These are phyloP conservation scores for Paraphaeosphaeria sporulosa DNA, from an alignment of 2,329 filamentous ascomycete genomes.

Conservation along the genomic window DNA sequence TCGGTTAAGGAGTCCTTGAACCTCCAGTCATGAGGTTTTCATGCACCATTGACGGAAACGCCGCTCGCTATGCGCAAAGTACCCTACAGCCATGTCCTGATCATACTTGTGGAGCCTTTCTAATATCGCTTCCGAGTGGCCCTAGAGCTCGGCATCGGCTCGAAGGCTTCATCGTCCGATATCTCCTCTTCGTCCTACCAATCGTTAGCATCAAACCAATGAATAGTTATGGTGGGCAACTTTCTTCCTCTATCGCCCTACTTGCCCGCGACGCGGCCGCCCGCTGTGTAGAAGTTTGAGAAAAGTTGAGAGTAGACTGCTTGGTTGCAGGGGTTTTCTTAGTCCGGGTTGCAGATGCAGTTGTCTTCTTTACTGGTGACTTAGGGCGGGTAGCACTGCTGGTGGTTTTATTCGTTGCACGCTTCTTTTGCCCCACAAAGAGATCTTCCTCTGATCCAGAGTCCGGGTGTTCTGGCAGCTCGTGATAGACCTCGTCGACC, in stretches of 20 bases:
- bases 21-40: neutral
- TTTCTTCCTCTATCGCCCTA: conserved; percentile 51
- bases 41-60: conserved; percentile 16
- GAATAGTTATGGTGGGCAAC: conserved; percentile 9
- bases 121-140: conserved; percentile 34
- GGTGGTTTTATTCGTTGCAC: conserved; percentile 29
- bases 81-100: neutral
- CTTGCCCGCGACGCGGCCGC: conserved; percentile 35
- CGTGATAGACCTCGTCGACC: conserved; percentile 53
- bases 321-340: conserved; percentile 35
- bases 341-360: conserved; percentile 25
- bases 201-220: neutral
- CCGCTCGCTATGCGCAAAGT: conserved; percentile 35
- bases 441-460: conserved; percentile 53
- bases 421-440: conserved; percentile 46
- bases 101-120: conserved; percentile 15
- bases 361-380: conserved; percentile 38
- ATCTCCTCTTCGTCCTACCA: conserved; percentile 52
- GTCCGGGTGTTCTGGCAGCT: conserved; percentile 30
- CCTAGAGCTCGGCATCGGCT: conserved; percentile 40
- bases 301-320: conserved; percentile 54
- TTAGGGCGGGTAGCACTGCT: conserved; percentile 32
- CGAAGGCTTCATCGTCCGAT: conserved; percentile 52
- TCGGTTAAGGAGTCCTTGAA: neutral
- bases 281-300: conserved; percentile 46